Percentiles rank a stretch among this genome's conserved stretches.
phyloP scores from a whole-genome alignment of 495 filamentous ascomycete species.

The Aspergillus indologenus region DNA sequence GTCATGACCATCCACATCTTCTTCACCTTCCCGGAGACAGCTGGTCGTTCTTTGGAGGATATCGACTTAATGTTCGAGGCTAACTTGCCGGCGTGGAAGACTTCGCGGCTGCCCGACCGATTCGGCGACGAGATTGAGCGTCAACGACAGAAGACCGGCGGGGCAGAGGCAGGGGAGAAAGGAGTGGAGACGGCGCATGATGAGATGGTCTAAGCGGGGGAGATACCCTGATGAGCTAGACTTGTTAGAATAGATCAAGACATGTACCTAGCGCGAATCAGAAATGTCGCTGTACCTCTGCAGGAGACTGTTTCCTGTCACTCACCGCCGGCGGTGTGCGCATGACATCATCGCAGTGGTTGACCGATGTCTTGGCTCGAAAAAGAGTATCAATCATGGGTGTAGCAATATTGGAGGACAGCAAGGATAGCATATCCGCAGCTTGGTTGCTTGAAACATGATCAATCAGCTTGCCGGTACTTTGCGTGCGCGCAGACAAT shows the following conservation, averaged over 20 bases:
- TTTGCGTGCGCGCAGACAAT: too few species aligned
- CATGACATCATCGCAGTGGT: too few species aligned
- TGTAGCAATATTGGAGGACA: too few species aligned
- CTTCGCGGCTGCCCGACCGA: background rate
- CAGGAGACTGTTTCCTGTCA: background rate
- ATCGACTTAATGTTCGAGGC: constrained; percentile 64
- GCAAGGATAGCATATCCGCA: too few species aligned
- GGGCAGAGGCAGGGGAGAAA: background rate
- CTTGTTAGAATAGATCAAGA: background rate
- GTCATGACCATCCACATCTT: constrained; percentile 69
- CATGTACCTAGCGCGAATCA: background rate
- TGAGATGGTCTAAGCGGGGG: background rate
- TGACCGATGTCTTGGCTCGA: too few species aligned
- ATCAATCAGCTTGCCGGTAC: too few species aligned
- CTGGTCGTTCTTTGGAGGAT: constrained; percentile 78
- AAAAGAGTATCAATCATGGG: too few species aligned
- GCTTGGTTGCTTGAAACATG: background rate
- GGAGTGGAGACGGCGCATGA: background rate
- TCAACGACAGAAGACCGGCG: constrained; percentile 1
- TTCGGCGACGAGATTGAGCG: constrained; percentile 1
- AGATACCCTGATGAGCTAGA: background rate
- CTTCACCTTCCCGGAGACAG: constrained; percentile 79
- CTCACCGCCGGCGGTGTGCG: too few species aligned
- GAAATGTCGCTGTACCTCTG: background rate
- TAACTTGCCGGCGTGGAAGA: constrained; percentile 10